These are phyloP conservation scores for Paramecium sonneborni DNA, from an alignment of 73 alveolate species.

Conservation along the genomic window DNA sequence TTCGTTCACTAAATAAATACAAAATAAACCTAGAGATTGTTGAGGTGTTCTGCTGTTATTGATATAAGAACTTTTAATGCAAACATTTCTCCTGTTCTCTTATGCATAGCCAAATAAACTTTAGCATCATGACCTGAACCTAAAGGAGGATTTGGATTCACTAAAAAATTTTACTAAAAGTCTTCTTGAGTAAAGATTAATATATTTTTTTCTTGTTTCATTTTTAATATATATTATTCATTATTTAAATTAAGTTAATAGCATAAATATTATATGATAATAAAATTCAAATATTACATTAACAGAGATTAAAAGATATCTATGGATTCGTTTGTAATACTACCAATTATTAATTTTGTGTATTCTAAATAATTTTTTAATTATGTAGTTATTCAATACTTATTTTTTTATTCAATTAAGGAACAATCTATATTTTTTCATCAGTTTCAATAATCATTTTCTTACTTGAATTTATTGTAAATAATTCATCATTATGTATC, in stretches of 20 bases:
- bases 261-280: not conserved
- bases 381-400: not conserved
- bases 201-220: slow-evolving; percentile 18
- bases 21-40: slow-evolving; percentile 28
- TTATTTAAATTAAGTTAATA: not conserved
- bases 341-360: not conserved
- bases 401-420: not conserved
- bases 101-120: slow-evolving; percentile 42
- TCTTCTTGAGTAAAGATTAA: slow-evolving; percentile 16
- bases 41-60: slow-evolving; percentile 5
- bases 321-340: not conserved
- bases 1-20: slow-evolving; percentile 54
- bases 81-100: not conserved
- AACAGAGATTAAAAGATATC: slow-evolving; percentile 28
- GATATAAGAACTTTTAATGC: slow-evolving; percentile 9
- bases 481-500: not conserved
- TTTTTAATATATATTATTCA: not conserved
- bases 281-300: not conserved
- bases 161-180: not conserved
- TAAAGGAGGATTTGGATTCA: slow-evolving; percentile 14
- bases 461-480: not conserved
- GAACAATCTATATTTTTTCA: not conserved
- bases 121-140: slow-evolving; percentile 48
- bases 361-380: not conserved
- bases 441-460: not conserved